A percentile compares a stretch with the other conserved stretches of the same genome.
Evolutionary conservation across 345 rosid genomes (phyloP).

Genomic region (Citrus unshiu): DNA sequence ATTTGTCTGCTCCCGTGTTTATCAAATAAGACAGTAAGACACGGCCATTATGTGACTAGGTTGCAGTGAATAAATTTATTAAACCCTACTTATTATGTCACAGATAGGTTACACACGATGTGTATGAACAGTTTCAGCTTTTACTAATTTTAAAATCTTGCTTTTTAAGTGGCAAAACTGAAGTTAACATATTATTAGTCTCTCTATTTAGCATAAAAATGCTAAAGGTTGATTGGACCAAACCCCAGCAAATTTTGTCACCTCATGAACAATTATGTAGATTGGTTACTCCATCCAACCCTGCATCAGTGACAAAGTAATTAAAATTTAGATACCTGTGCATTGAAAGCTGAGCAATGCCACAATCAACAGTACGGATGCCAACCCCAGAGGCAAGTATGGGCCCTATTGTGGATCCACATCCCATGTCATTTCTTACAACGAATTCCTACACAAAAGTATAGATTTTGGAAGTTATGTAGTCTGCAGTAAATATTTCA

Average conservation of each 20-base stretch:
- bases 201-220: background rate
- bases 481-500: background rate
- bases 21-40: no score
- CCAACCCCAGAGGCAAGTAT: conserved; percentile 94
- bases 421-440: conserved; percentile 97
- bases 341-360: conserved; percentile 96
- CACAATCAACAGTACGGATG: conserved; percentile 88
- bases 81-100: background rate
- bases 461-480: background rate
- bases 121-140: background rate
- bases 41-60: no score
- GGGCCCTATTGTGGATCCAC: conserved; percentile 97
- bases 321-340: conserved; percentile 54
- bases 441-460: conserved; percentile 70
- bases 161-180: background rate
- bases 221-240: background rate
- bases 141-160: background rate
- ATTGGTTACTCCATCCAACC: background rate
- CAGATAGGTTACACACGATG: background rate
- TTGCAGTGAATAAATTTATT: no score
- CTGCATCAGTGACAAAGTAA: background rate
- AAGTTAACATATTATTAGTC: background rate
- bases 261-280: background rate
- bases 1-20: no score
- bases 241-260: background rate